phyloP scores from a whole-genome alignment of 495 filamentous ascomycete genomes.

The Annulohypoxylon maeteangense region DNA sequence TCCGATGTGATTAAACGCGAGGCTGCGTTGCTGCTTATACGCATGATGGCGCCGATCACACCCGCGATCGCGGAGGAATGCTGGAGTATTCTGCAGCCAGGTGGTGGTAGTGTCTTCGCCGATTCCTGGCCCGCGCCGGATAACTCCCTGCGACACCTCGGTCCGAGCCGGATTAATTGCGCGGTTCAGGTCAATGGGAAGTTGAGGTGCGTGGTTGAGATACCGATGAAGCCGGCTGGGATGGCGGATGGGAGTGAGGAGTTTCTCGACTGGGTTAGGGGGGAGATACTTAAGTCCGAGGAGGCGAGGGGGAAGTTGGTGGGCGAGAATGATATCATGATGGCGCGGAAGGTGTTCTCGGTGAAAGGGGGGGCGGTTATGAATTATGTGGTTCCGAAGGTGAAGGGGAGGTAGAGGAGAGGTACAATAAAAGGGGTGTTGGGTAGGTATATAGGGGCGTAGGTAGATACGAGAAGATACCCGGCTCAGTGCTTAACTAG shows the following conservation, averaged over 20 bases:
- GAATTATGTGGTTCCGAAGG: slow-evolving; percentile 64
- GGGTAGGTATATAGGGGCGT: slow-evolving; percentile 4
- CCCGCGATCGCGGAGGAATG: slow-evolving; percentile 83
- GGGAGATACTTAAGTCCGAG: slow-evolving; percentile 53
- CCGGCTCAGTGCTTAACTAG: slow-evolving; percentile 25
- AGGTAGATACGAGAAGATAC: slow-evolving; percentile 32
- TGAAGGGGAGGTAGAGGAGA: slow-evolving; percentile 12
- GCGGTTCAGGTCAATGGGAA: slow-evolving; percentile 84
- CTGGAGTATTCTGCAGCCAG: slow-evolving; percentile 68
- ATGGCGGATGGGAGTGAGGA: slow-evolving; percentile 41
- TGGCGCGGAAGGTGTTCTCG: slow-evolving; percentile 62
- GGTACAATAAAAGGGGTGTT: slow-evolving; percentile 28
- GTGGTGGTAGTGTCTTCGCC: slow-evolving; percentile 57
- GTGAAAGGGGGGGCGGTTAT: slow-evolving; percentile 64
- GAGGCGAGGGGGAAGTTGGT: slow-evolving; percentile 62
- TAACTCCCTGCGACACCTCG: slow-evolving; percentile 56
- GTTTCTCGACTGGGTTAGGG: slow-evolving; percentile 68
- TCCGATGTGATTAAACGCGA: slow-evolving; percentile 45
- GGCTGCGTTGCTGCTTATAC: slow-evolving; percentile 63
- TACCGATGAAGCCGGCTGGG: slow-evolving; percentile 53
- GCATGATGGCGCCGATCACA: slow-evolving; percentile 79
- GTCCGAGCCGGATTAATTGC: slow-evolving; percentile 54
- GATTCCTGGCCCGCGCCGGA: slow-evolving; percentile 61
- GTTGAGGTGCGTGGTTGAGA: slow-evolving; percentile 70
- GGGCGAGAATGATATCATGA: slow-evolving; percentile 49